A percentile compares a stretch with the other conserved stretches of the same genome.
phyloP scores from a whole-genome alignment of 305 asterid genomes.

The Fraxinus dipetala region DNA sequence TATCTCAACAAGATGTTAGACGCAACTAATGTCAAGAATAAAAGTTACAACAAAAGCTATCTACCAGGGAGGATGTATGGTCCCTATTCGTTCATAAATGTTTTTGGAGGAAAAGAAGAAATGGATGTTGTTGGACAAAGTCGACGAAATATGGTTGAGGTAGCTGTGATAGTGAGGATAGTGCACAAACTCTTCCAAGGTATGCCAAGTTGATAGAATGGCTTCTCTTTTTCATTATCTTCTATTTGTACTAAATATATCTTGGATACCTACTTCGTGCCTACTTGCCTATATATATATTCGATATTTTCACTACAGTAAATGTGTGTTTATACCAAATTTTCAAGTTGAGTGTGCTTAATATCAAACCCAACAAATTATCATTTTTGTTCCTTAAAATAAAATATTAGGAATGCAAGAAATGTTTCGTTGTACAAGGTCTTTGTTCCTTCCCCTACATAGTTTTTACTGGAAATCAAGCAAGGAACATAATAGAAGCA shows the following conservation, averaged over 20 bases:
- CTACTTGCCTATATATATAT: not conserved
- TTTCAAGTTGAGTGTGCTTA: not conserved
- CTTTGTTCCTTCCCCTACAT: not conserved
- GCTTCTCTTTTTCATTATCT: not conserved
- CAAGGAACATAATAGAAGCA: not conserved
- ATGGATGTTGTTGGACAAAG: constrained; percentile 37
- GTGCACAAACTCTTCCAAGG: constrained; percentile 57
- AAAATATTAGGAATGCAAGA: not conserved
- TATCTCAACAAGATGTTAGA: constrained; percentile 47
- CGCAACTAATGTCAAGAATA: constrained; percentile 45
- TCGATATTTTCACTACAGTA: not conserved
- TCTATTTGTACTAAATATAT: not conserved
- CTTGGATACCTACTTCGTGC: not conserved
- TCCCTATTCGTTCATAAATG: constrained; percentile 64
- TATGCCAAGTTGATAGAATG: constrained; percentile 17
- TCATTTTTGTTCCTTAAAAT: not conserved
- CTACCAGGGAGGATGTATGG: constrained; percentile 57
- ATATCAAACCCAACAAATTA: not conserved
- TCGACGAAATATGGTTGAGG: constrained; percentile 64
- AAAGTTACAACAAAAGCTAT: constrained; percentile 33
- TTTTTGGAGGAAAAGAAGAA: constrained; percentile 57
- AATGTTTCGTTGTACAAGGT: not conserved
- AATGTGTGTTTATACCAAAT: not conserved
- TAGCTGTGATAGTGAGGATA: constrained; percentile 49
- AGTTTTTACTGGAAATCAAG: not conserved